Evolutionary conservation across 2,329 filamentous ascomycete genomes (phyloP).

Genomic region (Dryadomyces sulphureus): DNA sequence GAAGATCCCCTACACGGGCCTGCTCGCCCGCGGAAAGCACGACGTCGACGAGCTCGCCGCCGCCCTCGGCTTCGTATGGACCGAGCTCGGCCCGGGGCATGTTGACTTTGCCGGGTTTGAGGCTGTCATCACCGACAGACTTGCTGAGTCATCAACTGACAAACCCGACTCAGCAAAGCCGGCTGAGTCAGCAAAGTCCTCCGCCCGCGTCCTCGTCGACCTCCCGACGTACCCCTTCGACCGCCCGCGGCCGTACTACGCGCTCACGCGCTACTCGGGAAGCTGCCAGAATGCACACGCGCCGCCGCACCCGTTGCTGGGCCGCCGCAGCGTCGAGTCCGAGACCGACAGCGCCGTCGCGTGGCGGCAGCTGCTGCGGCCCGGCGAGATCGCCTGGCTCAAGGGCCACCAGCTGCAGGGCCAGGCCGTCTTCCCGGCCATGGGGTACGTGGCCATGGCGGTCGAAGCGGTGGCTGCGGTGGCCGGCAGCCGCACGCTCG

Average conservation of each 20-base stretch:
- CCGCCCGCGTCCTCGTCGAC: neutral
- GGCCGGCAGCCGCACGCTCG: neutral
- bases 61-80: neutral
- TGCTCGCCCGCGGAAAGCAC: neutral
- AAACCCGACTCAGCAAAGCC: conserved; percentile 1
- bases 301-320: neutral
- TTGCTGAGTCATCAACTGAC: too few relatives aligned
- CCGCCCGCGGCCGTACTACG: neutral
- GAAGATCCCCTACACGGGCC: neutral
- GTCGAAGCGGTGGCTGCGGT: conserved; percentile 10
- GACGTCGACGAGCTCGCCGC: neutral
- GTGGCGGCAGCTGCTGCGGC: conserved; percentile 10
- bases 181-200: neutral
- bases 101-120: neutral
- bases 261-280: neutral
- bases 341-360: conserved; percentile 4
- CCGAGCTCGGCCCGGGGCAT: neutral
- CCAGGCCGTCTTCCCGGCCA: conserved; percentile 11
- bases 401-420: conserved; percentile 14
- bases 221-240: neutral
- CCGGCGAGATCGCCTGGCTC: conserved; percentile 10
- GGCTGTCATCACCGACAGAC: too few relatives aligned
- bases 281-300: neutral
- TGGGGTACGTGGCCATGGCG: conserved; percentile 9
- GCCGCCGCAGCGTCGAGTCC: conserved; percentile 6